Evolutionary conservation across 441 rosid genomes (phyloP).

Genomic region (Adansonia madagascariensis): DNA sequence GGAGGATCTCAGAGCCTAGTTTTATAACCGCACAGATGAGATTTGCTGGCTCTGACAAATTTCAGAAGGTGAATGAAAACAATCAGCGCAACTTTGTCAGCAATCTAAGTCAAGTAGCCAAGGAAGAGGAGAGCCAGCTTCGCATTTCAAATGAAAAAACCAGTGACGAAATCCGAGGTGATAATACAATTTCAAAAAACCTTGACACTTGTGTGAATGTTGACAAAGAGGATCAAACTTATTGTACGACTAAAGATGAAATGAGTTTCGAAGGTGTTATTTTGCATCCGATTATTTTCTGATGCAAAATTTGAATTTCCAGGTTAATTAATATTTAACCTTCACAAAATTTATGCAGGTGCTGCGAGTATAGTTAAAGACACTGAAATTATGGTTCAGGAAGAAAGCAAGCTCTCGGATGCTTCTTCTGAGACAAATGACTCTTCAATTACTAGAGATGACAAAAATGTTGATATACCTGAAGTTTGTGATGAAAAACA

Average conservation of each 20-base stretch:
- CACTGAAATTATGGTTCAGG: conserved; percentile 39
- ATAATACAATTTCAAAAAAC: conserved; percentile 31
- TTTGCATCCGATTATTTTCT: conserved; percentile 24
- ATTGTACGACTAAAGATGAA: conserved; percentile 32
- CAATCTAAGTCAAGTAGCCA: conserved; percentile 38
- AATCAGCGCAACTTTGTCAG: conserved; percentile 44
- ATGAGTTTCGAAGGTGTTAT: conserved; percentile 47
- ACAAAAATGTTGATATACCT: conserved; percentile 32
- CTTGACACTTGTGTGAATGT: conserved; percentile 32
- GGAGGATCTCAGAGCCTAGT: conserved; percentile 52
- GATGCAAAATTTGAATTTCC: conserved; percentile 14
- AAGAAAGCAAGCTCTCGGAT: conserved; percentile 38
- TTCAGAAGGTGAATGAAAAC: conserved; percentile 41
- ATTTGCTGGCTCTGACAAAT: conserved; percentile 44
- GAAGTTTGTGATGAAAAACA: conserved; percentile 41
- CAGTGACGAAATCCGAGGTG: conserved; percentile 32
- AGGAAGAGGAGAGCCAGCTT: conserved; percentile 38
- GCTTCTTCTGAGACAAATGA: conserved; percentile 34
- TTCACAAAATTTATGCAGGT: conserved; percentile 36
- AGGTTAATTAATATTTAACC: conserved; percentile 18
- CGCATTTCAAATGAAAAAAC: conserved; percentile 37
- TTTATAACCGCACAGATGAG: conserved; percentile 54
- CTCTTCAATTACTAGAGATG: conserved; percentile 35
- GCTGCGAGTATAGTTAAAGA: conserved; percentile 38
- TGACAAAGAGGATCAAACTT: conserved; percentile 40